Evolutionary conservation across 345 rosid species (phyloP).

Genomic region (Geranium brycei): DNA sequence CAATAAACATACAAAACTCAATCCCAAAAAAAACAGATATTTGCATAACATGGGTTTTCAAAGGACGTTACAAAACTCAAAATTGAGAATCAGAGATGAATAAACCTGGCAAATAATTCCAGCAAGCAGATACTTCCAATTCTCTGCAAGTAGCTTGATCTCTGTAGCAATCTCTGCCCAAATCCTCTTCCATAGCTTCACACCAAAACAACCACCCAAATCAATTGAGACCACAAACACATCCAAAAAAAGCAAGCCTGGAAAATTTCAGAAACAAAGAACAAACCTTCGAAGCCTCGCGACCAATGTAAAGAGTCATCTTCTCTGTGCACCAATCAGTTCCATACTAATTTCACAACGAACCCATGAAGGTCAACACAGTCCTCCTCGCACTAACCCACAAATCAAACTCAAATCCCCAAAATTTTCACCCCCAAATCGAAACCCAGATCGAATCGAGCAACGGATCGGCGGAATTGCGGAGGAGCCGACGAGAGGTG

Average conservation of each 20-base stretch:
- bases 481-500: too few species aligned
- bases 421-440: not conserved
- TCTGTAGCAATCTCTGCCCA: conserved; percentile 72
- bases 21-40: not conserved
- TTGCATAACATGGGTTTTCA: too few species aligned
- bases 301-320: conserved; percentile 90
- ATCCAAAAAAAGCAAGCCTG: not conserved
- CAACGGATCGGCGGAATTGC: too few species aligned
- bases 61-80: not conserved
- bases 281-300: conserved; percentile 85
- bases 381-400: conserved; percentile 4
- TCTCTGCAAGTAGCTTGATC: conserved; percentile 71
- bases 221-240: not conserved
- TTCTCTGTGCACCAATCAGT: conserved; percentile 31
- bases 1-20: not conserved
- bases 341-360: conserved; percentile 45
- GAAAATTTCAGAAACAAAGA: not conserved
- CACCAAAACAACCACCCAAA: conserved; percentile 15
- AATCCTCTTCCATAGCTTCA: conserved; percentile 83
- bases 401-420: not conserved
- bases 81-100: not conserved
- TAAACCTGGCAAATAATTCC: conserved; percentile 85
- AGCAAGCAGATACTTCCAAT: conserved; percentile 80
- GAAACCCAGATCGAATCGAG: too few species aligned
- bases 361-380: conserved; percentile 29